A percentile compares a stretch with the other conserved stretches of the same genome.
Evolutionary conservation across 192 early-diverging fungal species (phyloP).

Genomic region (Chytriomyces sp.): DNA sequence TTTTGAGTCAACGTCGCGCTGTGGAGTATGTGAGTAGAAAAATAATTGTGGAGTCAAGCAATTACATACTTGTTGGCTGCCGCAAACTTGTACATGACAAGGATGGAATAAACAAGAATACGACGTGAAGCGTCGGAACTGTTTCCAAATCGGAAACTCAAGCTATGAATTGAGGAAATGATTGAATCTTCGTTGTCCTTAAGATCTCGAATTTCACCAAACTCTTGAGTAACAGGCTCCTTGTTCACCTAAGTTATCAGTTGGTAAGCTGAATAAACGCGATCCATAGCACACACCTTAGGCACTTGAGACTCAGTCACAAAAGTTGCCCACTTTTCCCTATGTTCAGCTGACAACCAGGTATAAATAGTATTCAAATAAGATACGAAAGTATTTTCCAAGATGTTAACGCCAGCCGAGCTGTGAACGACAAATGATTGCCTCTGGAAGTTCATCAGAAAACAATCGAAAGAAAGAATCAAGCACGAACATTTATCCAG

Average conservation of each 20-base stretch:
- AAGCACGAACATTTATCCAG: constrained; percentile 5
- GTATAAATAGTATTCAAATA: background rate
- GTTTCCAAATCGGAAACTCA: constrained; percentile 3
- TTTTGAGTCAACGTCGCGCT: constrained; percentile 4
- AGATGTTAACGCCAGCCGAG: background rate
- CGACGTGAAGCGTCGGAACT: background rate
- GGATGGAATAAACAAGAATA: constrained; percentile 6
- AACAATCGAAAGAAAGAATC: background rate
- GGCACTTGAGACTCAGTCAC: background rate
- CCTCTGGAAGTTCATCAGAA: background rate
- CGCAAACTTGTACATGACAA: constrained; percentile 6
- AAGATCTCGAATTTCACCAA: constrained; percentile 16
- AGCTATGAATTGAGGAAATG: constrained; percentile 1
- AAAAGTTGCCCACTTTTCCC: background rate
- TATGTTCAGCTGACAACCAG: background rate
- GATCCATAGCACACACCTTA: background rate
- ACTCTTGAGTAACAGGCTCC: constrained; percentile 2
- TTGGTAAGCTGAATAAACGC: too few relatives aligned
- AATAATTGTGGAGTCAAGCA: too few relatives aligned
- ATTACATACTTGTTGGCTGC: constrained; percentile 2
- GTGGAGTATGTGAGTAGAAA: too few relatives aligned
- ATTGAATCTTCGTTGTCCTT: constrained; percentile 29
- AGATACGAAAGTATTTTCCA: background rate
- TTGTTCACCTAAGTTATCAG: too few relatives aligned
- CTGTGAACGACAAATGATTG: background rate